Percentiles rank a stretch among this genome's conserved stretches.
These are phyloP conservation scores for Mucor saturninus DNA, from an alignment of 371 early-diverging fungal genomes.

Conservation along the genomic window DNA sequence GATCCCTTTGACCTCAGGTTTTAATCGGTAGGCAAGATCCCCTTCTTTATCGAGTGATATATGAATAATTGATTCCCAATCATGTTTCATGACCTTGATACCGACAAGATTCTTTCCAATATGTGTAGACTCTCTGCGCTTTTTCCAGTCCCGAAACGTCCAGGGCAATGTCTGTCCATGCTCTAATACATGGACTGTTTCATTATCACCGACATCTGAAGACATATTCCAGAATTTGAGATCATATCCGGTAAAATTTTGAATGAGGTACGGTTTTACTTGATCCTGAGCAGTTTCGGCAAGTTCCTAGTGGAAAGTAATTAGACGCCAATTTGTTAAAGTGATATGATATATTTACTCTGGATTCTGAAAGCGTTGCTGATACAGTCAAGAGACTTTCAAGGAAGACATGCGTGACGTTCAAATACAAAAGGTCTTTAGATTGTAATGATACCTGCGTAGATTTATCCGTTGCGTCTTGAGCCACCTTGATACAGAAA, in stretches of 20 bases:
- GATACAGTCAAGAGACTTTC: constrained; percentile 64
- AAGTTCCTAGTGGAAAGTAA: constrained; percentile 26
- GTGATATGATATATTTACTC: constrained; percentile 15
- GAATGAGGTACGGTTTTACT: constrained; percentile 70
- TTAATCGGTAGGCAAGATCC: constrained; percentile 60
- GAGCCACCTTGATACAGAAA: constrained; percentile 44
- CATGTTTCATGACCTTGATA: constrained; percentile 67
- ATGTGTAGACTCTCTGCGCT: constrained; percentile 61
- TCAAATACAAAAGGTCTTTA: constrained; percentile 68
- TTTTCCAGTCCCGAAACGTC: constrained; percentile 87
- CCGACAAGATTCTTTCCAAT: constrained; percentile 66
- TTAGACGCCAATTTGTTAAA: background rate
- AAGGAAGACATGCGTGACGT: constrained; percentile 75
- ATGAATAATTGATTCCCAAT: constrained; percentile 75
- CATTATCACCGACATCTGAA: constrained; percentile 35
- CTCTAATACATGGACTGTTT: constrained; percentile 51
- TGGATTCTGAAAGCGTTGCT: constrained; percentile 31
- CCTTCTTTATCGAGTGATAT: constrained; percentile 82
- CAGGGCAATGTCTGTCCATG: constrained; percentile 71
- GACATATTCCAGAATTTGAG: constrained; percentile 80
- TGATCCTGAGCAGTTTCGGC: constrained; percentile 40
- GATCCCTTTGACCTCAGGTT: constrained; percentile 66
- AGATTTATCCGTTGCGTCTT: constrained; percentile 35
- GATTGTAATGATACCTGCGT: constrained; percentile 57
- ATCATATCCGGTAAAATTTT: constrained; percentile 79